Percentiles rank a stretch among this genome's conserved stretches.
Conservation (phyloP, 2,329 filamentous ascomycete species). For the Colletotrichum viniferum region DNA sequence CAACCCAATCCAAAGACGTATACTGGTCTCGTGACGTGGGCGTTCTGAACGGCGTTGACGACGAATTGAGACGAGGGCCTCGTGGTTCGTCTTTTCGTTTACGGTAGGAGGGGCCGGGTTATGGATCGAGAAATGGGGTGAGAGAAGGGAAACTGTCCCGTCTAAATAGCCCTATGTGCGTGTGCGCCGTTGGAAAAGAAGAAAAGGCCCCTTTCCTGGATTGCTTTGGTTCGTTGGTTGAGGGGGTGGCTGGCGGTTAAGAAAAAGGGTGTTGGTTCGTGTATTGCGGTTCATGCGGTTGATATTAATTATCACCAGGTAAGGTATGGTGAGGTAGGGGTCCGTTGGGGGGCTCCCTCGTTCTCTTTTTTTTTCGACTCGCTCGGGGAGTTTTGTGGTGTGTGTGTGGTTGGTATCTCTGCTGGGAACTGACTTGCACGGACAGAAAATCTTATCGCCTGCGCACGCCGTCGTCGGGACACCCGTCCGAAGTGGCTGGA, state of each 20-base stretch:
- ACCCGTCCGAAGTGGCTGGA: constrained; percentile 8
- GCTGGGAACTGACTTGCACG: neutral
- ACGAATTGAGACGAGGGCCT: neutral
- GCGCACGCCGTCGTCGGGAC: constrained; percentile 12
- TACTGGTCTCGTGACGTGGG: constrained; percentile 10
- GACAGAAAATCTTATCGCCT: constrained; percentile 1
- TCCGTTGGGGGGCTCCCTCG: neutral
- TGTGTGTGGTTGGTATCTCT: neutral
- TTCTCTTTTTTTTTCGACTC: neutral
- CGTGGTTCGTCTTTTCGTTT: neutral
- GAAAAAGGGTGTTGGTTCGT: neutral
- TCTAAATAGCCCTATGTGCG: neutral
- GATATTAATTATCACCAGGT: constrained; percentile 10
- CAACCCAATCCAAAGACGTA: constrained; percentile 1
- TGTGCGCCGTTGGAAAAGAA: neutral
- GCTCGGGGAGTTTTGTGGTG: neutral
- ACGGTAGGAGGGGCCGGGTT: neutral
- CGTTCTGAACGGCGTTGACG: neutral
- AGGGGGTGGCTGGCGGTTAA: neutral
- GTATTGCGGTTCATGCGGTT: constrained; percentile 1
- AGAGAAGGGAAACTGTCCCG: neutral
- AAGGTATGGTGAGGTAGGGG: constrained; percentile 2
- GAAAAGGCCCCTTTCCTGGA: neutral
- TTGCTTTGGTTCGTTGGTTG: neutral
- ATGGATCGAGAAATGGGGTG: neutral